These are phyloP conservation scores for Syncephalastrum contaminatum DNA, from an alignment of 371 early-diverging fungal genomes.

Conservation along the genomic window DNA sequence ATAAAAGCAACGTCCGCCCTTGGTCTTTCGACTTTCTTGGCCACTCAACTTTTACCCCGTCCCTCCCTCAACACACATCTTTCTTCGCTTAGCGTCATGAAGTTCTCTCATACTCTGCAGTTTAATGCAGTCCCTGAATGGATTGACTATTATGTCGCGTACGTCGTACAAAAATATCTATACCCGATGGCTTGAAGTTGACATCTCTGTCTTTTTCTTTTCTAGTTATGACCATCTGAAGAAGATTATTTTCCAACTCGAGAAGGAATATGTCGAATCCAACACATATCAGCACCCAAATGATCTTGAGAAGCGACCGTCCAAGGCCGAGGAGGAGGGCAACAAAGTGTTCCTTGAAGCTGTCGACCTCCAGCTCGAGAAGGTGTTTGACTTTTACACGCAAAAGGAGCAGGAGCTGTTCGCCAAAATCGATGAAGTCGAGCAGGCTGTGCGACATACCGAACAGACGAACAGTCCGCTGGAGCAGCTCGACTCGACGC, in stretches of 20 bases:
- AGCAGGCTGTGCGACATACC: conserved; percentile 10
- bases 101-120: conserved; percentile 86
- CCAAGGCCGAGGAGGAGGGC: conserved; percentile 2
- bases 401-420: conserved; percentile 80
- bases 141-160: conserved; percentile 78
- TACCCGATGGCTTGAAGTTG: background rate
- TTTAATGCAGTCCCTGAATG: conserved; percentile 92
- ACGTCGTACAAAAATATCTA: conserved; percentile 23
- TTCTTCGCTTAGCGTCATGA: conserved; percentile 54
- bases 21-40: conserved; percentile 2
- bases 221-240: conserved; percentile 84
- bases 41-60: background rate
- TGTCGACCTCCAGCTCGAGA: conserved; percentile 79
- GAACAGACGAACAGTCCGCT: conserved; percentile 8
- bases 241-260: conserved; percentile 85
- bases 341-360: conserved; percentile 54
- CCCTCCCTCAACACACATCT: background rate
- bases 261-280: conserved; percentile 78
- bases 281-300: conserved; percentile 14
- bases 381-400: conserved; percentile 78
- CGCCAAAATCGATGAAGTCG: conserved; percentile 22
- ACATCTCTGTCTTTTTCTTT: conserved; percentile 11
- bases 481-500: conserved; percentile 19
- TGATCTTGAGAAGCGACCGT: conserved; percentile 17
- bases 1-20: background rate